Evolutionary conservation across 2,329 filamentous ascomycete genomes (phyloP).

Genomic region (Clonostachys byssicola): DNA sequence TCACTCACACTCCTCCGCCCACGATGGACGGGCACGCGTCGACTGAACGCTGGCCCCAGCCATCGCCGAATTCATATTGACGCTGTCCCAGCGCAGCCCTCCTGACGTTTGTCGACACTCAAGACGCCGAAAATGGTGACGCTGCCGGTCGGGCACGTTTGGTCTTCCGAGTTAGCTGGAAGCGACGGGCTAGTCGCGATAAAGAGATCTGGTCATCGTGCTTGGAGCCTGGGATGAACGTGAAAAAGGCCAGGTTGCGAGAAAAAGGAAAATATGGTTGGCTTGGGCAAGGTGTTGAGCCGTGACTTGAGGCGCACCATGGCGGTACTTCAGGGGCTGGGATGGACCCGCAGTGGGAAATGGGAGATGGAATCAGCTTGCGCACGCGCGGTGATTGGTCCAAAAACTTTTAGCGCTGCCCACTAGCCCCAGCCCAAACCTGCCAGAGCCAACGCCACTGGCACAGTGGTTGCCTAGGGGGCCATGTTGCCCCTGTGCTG

Average conservation of each 20-base stretch:
- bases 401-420: conserved; percentile 19
- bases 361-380: conserved; percentile 32
- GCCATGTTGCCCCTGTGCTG: conserved; percentile 24
- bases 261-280: not conserved
- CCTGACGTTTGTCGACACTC: too few species aligned
- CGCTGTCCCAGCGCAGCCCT: too few species aligned
- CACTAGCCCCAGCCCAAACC: conserved; percentile 30
- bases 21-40: too few species aligned
- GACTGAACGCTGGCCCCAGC: too few species aligned
- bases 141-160: too few species aligned
- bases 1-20: too few species aligned
- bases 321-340: conserved; percentile 31
- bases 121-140: too few species aligned
- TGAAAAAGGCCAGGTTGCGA: not conserved
- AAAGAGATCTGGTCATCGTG: not conserved
- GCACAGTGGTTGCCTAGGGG: conserved; percentile 37
- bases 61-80: too few species aligned
- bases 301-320: not conserved
- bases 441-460: conserved; percentile 36
- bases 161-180: too few species aligned
- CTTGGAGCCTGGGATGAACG: not conserved
- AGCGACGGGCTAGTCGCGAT: too few species aligned
- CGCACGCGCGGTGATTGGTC: conserved; percentile 30
- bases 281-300: not conserved
- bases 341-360: conserved; percentile 19